Percentiles rank a stretch among this genome's conserved stretches.
These are phyloP conservation scores for Cystoisospora suis DNA, from an alignment of 169 alveolate genomes.

Conservation along the genomic window DNA sequence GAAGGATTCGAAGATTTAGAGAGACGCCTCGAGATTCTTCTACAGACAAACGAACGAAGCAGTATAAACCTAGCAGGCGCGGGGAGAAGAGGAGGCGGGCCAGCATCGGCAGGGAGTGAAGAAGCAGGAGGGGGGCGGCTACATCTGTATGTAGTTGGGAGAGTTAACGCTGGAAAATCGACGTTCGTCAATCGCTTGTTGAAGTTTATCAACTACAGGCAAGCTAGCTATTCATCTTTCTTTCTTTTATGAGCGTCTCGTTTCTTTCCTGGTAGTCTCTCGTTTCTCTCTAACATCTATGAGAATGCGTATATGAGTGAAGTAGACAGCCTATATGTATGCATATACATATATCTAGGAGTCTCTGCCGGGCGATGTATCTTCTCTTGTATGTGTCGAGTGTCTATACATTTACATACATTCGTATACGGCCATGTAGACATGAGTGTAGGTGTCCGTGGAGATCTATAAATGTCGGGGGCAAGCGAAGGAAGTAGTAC, in stretches of 20 bases:
- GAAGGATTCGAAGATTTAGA: slow-evolving; percentile 47
- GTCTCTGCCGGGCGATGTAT: too few species aligned
- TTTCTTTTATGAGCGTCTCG: background rate
- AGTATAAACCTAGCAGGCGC: background rate
- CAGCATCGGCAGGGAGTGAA: background rate
- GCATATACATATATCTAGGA: too few species aligned
- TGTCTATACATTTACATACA: too few species aligned
- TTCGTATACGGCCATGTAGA: too few species aligned
- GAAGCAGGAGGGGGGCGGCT: background rate
- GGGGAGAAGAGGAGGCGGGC: background rate
- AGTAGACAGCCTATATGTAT: too few species aligned
- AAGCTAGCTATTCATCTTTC: background rate
- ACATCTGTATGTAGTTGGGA: slow-evolving; percentile 60
- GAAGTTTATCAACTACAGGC: slow-evolving; percentile 77
- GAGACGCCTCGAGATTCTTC: slow-evolving; percentile 39
- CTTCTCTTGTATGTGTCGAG: too few species aligned
- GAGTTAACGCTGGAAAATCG: slow-evolving; percentile 87
- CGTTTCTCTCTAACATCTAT: too few species aligned
- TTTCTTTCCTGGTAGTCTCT: background rate
- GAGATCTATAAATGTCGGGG: too few species aligned
- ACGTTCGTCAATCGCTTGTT: slow-evolving; percentile 85
- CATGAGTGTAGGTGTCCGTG: too few species aligned
- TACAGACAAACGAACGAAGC: slow-evolving; percentile 30
- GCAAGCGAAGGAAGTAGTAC: too few species aligned
- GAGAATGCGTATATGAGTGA: too few species aligned